These are phyloP conservation scores for Hemileia vastatrix DNA, from an alignment of 1,284 basidiomycete species.

Conservation along the genomic window DNA sequence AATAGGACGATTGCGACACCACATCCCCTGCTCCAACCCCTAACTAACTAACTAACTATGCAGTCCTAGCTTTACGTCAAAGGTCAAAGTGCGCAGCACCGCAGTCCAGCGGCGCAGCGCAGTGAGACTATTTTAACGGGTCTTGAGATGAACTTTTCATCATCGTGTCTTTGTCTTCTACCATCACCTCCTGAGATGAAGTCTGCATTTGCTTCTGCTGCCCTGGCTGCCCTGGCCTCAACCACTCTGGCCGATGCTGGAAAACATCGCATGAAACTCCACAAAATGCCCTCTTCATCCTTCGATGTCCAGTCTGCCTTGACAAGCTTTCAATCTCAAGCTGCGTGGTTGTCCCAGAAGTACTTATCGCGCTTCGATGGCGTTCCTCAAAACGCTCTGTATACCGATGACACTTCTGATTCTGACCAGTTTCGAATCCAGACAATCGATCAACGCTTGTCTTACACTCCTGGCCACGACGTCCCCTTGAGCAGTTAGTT, in stretches of 20 bases:
- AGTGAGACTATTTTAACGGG: too few relatives aligned
- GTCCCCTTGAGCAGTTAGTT: constrained; percentile 81
- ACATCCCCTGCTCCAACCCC: too few relatives aligned
- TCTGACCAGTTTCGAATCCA: constrained; percentile 52
- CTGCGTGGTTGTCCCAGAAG: constrained; percentile 74
- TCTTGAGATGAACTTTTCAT: too few relatives aligned
- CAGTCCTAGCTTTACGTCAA: too few relatives aligned
- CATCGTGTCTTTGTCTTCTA: too few relatives aligned
- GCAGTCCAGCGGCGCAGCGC: too few relatives aligned
- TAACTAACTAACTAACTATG: too few relatives aligned
- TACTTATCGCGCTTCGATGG: constrained; percentile 72
- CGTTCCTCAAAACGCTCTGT: constrained; percentile 48
- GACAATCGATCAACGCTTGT: constrained; percentile 36
- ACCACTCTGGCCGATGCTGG: constrained; percentile 26
- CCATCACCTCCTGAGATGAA: too few relatives aligned
- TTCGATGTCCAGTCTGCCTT: constrained; percentile 55
- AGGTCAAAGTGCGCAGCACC: too few relatives aligned
- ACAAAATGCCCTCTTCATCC: constrained; percentile 58
- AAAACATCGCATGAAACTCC: constrained; percentile 67
- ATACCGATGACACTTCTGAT: constrained; percentile 54
- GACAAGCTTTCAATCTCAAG: constrained; percentile 46
- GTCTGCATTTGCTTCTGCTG: background rate
- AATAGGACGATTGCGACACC: too few relatives aligned
- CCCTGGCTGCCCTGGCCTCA: background rate
- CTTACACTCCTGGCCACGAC: constrained; percentile 63